Conservation (phyloP, 768 basidiomycete species). For the Calocybe indica region DNA sequence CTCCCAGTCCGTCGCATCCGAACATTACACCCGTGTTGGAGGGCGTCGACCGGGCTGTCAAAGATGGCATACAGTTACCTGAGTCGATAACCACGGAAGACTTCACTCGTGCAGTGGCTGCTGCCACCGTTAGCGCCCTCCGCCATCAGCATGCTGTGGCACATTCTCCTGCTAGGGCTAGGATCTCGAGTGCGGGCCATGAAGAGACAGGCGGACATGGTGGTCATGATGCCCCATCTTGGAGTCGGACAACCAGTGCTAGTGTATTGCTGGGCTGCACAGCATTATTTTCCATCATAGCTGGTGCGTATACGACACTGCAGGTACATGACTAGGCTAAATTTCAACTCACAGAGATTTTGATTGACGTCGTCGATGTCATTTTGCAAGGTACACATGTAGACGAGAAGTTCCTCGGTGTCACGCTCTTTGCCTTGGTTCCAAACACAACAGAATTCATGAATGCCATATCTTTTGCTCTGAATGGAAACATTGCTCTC, state of each 20-base stretch:
- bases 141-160: slow-evolving; percentile 67
- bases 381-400: slow-evolving; percentile 87
- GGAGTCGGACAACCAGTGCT: slow-evolving; percentile 88
- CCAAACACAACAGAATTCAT: slow-evolving; percentile 99
- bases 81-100: slow-evolving; percentile 76
- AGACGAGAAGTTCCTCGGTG: slow-evolving; percentile 95
- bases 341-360: slow-evolving; percentile 57
- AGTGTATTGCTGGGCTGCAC: slow-evolving; percentile 89
- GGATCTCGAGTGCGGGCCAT: slow-evolving; percentile 26
- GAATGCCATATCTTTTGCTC: slow-evolving; percentile 97
- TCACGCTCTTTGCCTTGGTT: slow-evolving; percentile 94
- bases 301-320: slow-evolving; percentile 52
- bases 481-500: slow-evolving; percentile 94
- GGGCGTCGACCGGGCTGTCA: slow-evolving; percentile 73
- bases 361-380: slow-evolving; percentile 94
- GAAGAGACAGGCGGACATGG: slow-evolving; percentile 55
- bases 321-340: not conserved
- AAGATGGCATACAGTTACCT: slow-evolving; percentile 54
- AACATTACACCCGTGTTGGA: slow-evolving; percentile 63
- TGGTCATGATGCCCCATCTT: slow-evolving; percentile 93
- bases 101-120: slow-evolving; percentile 89
- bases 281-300: slow-evolving; percentile 89
- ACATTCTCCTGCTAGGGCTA: slow-evolving; percentile 41
- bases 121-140: slow-evolving; percentile 87
- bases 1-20: slow-evolving; percentile 26